A percentile compares a stretch with the other conserved stretches of the same genome.
Evolutionary conservation across 1,284 basidiomycete genomes (phyloP).

Genomic region (Melampsora abietis-canadensis): DNA sequence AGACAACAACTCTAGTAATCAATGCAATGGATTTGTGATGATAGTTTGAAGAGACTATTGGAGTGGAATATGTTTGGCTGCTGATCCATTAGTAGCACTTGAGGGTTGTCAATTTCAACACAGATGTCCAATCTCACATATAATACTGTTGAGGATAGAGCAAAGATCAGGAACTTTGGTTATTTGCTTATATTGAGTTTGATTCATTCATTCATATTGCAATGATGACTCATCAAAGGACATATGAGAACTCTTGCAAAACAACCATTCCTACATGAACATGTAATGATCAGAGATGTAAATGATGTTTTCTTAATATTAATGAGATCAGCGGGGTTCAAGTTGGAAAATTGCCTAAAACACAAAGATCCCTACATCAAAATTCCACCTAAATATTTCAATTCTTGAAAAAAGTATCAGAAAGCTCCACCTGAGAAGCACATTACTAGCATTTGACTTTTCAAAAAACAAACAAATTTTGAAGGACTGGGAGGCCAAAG

Average conservation of each 20-base stretch:
- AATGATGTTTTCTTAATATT: too few species aligned
- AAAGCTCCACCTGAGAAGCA: too few species aligned
- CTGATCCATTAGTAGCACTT: background rate
- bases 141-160: constrained; percentile 62
- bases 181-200: constrained; percentile 28
- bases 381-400: too few species aligned
- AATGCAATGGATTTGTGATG: too few species aligned
- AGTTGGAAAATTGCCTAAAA: too few species aligned
- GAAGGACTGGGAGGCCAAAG: too few species aligned
- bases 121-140: constrained; percentile 83
- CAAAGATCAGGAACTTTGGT: background rate
- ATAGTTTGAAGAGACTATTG: background rate
- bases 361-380: too few species aligned
- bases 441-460: too few species aligned
- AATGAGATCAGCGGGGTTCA: too few species aligned
- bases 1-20: too few species aligned
- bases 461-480: too few species aligned
- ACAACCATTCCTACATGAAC: constrained; percentile 25
- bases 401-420: too few species aligned
- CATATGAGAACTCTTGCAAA: constrained; percentile 58
- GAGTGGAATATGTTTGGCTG: constrained; percentile 5
- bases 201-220: background rate
- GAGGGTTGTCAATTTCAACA: constrained; percentile 79
- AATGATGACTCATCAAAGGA: constrained; percentile 68
- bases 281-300: background rate